These are phyloP conservation scores for Trichosporon sp. DNA, from an alignment of 1,284 basidiomycete genomes.

Conservation along the genomic window DNA sequence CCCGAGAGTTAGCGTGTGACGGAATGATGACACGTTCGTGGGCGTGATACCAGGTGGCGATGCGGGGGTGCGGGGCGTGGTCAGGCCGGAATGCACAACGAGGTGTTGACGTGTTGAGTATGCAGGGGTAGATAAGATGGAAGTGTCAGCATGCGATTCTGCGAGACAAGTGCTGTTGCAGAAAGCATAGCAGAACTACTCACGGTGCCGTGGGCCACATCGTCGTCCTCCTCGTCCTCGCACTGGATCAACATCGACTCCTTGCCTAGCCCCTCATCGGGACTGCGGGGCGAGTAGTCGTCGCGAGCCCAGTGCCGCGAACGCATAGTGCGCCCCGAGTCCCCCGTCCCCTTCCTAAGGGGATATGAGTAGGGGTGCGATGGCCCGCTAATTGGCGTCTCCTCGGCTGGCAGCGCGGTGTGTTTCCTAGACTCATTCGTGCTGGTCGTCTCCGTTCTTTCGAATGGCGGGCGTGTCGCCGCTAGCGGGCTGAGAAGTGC, in stretches of 20 bases:
- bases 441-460: neutral
- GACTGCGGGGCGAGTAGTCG: neutral
- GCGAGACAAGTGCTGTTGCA: neutral
- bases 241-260: neutral
- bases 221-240: neutral
- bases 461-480: neutral
- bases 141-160: neutral
- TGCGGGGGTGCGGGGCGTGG: too few relatives aligned
- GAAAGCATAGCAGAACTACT: too few relatives aligned
- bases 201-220: neutral
- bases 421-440: neutral
- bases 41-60: too few relatives aligned
- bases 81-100: too few relatives aligned
- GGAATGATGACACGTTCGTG: too few relatives aligned
- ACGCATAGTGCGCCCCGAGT: neutral
- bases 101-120: too few relatives aligned
- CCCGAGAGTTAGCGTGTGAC: too few relatives aligned
- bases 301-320: neutral
- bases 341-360: neutral
- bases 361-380: neutral
- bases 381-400: too few relatives aligned
- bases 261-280: neutral
- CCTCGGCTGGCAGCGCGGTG: neutral
- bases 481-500: neutral
- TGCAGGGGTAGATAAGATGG: neutral